These are phyloP conservation scores for Sinapis alba DNA, from an alignment of 441 rosid species.

Conservation along the genomic window DNA sequence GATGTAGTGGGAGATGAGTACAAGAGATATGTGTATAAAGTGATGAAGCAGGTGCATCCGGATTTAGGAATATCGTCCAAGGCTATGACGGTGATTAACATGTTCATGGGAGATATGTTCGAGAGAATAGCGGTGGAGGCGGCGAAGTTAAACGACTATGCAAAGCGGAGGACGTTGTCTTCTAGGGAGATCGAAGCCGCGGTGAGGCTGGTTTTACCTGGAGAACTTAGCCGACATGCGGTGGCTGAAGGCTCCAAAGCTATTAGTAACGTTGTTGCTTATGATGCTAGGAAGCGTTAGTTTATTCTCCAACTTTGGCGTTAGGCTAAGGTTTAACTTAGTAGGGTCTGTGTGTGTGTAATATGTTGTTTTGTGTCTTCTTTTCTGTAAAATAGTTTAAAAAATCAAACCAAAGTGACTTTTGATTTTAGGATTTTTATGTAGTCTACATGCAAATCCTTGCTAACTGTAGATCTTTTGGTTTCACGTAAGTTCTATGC, in stretches of 20 bases:
- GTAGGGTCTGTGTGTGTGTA: background rate
- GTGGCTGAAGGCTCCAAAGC: slow-evolving; percentile 79
- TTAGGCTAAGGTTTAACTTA: background rate
- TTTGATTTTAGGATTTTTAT: background rate
- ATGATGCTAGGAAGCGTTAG: slow-evolving; percentile 26
- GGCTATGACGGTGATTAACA: slow-evolving; percentile 74
- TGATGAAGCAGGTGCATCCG: slow-evolving; percentile 80
- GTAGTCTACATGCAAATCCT: background rate
- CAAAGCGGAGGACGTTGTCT: slow-evolving; percentile 52
- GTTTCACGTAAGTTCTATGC: background rate
- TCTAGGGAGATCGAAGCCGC: slow-evolving; percentile 77
- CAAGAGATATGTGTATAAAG: slow-evolving; percentile 55
- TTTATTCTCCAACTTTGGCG: slow-evolving; percentile 6
- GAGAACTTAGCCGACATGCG: slow-evolving; percentile 81
- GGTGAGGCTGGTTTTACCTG: slow-evolving; percentile 70
- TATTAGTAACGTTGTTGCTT: slow-evolving; percentile 43
- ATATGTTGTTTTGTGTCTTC: background rate
- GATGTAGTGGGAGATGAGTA: slow-evolving; percentile 39
- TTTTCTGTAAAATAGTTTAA: background rate
- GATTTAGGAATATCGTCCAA: slow-evolving; percentile 61
- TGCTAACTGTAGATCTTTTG: background rate
- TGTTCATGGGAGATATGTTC: slow-evolving; percentile 72
- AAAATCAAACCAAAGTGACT: background rate
- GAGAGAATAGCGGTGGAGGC: slow-evolving; percentile 74
- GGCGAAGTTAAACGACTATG: slow-evolving; percentile 48